Base-by-base conservation (phyloP, 305 asterid species). In the Nicotiana rustica region DNA sequence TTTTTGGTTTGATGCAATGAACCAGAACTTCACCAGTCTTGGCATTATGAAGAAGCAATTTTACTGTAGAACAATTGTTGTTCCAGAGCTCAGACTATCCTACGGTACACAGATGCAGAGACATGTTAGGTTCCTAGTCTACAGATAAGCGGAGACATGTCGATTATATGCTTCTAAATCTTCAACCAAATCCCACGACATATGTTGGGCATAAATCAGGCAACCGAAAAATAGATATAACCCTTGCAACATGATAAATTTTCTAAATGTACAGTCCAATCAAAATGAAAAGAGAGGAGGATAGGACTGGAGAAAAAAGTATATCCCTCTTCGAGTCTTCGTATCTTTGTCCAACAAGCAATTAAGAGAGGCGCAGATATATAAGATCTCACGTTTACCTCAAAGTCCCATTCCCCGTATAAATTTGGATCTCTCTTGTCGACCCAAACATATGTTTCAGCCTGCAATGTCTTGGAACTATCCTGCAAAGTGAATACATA, bases 401-500 rank as follows among this genome's bases (percentile, higher is more conserved):
- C 93, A 66, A 94, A 91, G 87, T 94, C 86, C 98, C 99, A 95
- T 77, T 89, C 90, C 66, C 98, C 98, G 29, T 89, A 84, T 82
- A 95, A 85, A 84, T 90, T 81, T 31, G 98, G 98, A 91, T 94
- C 98, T 33, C 84, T 84, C 90, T 89, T 89, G 87, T 94, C 86
- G 64, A 17, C 89, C 98, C 99, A 93, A 67, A 93, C 90, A 67
- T 94, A 95, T 9, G 96, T 86, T 82, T 88, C 36, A 55, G 87
- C 92, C 80, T 89, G 90, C 90, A 92, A 62, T 77, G 82, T 92
- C 87, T 90, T 92, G 78, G 91, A 85, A 84, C 89, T 85, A 87
- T 90, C 98, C 98, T 95, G 90, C 90, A 84, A 85, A 76, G 59
- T 21, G 31, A 35, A 81, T 19, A 73, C 6, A 60, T n/a, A 47